Evolutionary conservation across 2,329 filamentous ascomycete species (phyloP).

Genomic region (Cryphonectria naterciae): DNA sequence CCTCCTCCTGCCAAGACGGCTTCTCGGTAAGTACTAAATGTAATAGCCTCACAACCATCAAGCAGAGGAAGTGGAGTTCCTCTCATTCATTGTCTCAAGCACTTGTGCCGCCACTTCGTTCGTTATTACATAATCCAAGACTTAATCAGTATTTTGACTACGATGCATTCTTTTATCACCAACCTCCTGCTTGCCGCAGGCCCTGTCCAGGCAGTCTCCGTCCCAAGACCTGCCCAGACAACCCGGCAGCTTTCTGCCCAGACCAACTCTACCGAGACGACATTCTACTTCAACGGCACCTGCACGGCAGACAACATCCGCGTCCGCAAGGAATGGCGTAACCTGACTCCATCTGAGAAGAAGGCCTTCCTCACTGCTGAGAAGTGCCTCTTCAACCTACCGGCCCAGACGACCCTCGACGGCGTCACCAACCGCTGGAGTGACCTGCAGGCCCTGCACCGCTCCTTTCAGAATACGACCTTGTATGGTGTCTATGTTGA

Average conservation of each 20-base stretch:
- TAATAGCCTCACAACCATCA: background rate
- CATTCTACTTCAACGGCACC: constrained; percentile 16
- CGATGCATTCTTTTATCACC: background rate
- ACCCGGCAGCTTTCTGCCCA: background rate
- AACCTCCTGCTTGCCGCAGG: background rate
- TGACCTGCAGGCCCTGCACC: constrained; percentile 40
- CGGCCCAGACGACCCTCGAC: constrained; percentile 33
- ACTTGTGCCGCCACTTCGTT: background rate
- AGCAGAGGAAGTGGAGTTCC: background rate
- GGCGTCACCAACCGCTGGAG: constrained; percentile 39
- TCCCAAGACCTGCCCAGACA: background rate
- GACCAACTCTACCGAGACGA: constrained; percentile 5
- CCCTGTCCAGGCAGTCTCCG: background rate
- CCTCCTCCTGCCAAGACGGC: background rate
- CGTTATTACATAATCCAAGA: background rate
- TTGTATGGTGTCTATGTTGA: background rate
- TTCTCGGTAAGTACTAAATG: background rate
- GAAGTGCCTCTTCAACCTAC: constrained; percentile 38
- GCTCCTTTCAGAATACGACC: constrained; percentile 35
- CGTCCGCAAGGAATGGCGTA: constrained; percentile 21
- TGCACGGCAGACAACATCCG: constrained; percentile 16
- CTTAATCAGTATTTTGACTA: background rate
- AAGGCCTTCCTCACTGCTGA: constrained; percentile 38
- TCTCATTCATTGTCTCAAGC: background rate
- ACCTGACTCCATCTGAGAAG: constrained; percentile 33